phyloP scores from a whole-genome alignment of 1,284 basidiomycete genomes.

The Paramarasmius palmivorus region DNA sequence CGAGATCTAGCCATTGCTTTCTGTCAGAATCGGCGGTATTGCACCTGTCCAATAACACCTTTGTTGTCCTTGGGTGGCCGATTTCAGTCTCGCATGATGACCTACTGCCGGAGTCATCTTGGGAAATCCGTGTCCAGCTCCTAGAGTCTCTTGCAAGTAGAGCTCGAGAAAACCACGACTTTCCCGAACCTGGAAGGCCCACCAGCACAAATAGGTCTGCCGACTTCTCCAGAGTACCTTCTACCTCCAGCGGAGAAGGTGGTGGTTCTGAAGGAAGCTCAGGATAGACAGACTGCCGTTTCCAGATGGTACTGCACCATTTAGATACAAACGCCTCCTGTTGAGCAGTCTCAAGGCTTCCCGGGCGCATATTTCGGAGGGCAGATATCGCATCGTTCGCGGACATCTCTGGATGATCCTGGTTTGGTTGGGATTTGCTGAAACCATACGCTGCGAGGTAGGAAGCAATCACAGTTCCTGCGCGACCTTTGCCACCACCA shows the following conservation, averaged over 20 bases:
- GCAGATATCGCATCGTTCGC: conserved; percentile 47
- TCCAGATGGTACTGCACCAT: conserved; percentile 63
- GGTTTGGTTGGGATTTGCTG: conserved; percentile 31
- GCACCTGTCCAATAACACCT: conserved; percentile 55
- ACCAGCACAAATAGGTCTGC: conserved; percentile 52
- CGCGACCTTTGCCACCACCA: conserved; percentile 63
- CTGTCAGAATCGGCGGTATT: conserved; percentile 50
- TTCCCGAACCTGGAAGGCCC: conserved; percentile 62
- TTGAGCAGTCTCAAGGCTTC: conserved; percentile 54
- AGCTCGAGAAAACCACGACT: conserved; percentile 53
- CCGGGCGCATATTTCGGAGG: conserved; percentile 50
- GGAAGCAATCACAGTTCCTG: conserved; percentile 62
- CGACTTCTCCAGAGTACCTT: conserved; percentile 35
- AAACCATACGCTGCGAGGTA: conserved; percentile 61
- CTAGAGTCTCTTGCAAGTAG: conserved; percentile 43
- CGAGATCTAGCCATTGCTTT: conserved; percentile 49
- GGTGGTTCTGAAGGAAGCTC: conserved; percentile 48
- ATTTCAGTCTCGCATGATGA: conserved; percentile 50
- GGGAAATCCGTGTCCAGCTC: conserved; percentile 48
- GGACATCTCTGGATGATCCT: conserved; percentile 46
- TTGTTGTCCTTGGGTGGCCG: conserved; percentile 34
- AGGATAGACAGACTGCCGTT: conserved; percentile 49
- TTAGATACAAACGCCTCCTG: conserved; percentile 56
- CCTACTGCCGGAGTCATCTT: conserved; percentile 56
- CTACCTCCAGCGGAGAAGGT: conserved; percentile 44